phyloP scores from a whole-genome alignment of 768 basidiomycete genomes.

The Podaxis sp. region DNA sequence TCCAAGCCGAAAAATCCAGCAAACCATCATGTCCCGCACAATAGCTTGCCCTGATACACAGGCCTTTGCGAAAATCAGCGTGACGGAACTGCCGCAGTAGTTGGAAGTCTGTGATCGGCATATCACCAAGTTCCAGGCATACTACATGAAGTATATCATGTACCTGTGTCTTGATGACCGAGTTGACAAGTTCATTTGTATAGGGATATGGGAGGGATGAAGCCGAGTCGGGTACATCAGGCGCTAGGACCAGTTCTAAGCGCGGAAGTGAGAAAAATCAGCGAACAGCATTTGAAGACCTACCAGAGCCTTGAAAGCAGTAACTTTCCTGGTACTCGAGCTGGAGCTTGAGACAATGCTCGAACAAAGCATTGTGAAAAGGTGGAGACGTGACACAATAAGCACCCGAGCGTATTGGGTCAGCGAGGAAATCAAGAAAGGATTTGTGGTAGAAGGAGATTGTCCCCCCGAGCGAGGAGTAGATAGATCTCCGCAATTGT shows the following conservation, averaged over 20 bases:
- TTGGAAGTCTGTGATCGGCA: neutral
- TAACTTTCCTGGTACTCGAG: neutral
- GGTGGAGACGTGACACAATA: neutral
- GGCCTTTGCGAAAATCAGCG: neutral
- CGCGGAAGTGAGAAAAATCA: neutral
- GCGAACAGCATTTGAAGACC: neutral
- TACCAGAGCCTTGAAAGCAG: neutral
- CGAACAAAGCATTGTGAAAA: neutral
- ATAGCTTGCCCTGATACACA: neutral
- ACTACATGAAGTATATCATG: neutral
- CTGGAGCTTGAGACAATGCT: neutral
- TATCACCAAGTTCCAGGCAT: neutral
- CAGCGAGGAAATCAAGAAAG: neutral
- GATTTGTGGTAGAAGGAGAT: constrained; percentile 5
- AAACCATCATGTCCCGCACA: neutral
- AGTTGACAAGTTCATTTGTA: neutral
- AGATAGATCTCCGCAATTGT: neutral
- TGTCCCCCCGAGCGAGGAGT: neutral
- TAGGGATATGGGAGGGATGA: neutral
- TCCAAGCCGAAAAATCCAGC: neutral
- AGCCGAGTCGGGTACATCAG: neutral
- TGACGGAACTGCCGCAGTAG: neutral
- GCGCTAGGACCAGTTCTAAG: neutral
- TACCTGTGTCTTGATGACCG: neutral
- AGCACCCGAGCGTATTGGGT: neutral